Percentiles rank a stretch among this genome's conserved stretches.
These are phyloP conservation scores for Teratosphaeria gauchensis DNA, from an alignment of 2,329 filamentous ascomycete genomes.

Conservation along the genomic window DNA sequence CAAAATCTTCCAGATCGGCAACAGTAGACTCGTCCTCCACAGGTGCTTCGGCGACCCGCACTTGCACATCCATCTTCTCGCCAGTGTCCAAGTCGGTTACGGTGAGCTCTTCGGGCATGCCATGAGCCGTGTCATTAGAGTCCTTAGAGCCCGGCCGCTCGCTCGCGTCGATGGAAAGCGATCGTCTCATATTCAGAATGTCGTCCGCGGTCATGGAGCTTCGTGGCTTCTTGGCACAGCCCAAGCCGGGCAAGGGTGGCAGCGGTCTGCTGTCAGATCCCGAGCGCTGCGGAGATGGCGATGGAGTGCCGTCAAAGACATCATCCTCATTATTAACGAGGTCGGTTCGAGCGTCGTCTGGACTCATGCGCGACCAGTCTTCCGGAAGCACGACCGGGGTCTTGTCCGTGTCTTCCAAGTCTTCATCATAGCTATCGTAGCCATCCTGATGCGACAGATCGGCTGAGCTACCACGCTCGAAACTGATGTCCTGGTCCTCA, in stretches of 20 bases:
- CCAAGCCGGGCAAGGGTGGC: constrained; percentile 59
- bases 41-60: constrained; percentile 25
- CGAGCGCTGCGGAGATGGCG: constrained; percentile 40
- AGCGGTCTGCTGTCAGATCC: constrained; percentile 73
- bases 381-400: constrained; percentile 96
- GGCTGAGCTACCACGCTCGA: constrained; percentile 49
- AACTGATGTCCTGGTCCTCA: constrained; percentile 59
- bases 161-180: constrained; percentile 50
- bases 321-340: constrained; percentile 51
- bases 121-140: constrained; percentile 40
- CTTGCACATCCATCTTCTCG: constrained; percentile 13
- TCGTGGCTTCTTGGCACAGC: constrained; percentile 54
- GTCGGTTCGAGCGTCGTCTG: constrained; percentile 48
- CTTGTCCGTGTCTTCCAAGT: constrained; percentile 90
- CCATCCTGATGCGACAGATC: constrained; percentile 33
- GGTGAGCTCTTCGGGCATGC: constrained; percentile 31
- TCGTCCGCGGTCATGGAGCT: constrained; percentile 65
- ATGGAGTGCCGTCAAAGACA: constrained; percentile 50
- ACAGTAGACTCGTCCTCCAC: neutral
- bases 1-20: constrained; percentile 24
- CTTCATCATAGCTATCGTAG: constrained; percentile 84
- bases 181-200: constrained; percentile 63
- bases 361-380: constrained; percentile 79
- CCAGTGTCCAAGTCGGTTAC: constrained; percentile 22
- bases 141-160: constrained; percentile 15